phyloP scores from a whole-genome alignment of 2,329 filamentous ascomycete genomes.

The Fusarium sp. region DNA sequence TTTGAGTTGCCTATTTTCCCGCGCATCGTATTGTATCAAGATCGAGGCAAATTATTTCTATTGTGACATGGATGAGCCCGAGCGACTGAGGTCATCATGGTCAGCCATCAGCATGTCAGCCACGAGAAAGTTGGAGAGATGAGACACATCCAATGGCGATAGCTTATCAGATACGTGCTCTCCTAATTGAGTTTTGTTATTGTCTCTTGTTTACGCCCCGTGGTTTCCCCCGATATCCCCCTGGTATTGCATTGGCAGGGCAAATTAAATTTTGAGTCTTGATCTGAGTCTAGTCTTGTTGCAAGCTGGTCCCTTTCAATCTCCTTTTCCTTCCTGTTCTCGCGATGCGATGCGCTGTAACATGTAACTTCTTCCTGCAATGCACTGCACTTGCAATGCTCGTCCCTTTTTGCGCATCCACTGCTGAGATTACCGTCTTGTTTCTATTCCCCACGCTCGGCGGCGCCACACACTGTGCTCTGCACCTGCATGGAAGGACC shows the following conservation, averaged over 20 bases:
- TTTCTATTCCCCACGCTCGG: constrained; percentile 50
- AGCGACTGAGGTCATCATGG: constrained; percentile 22
- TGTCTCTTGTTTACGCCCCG: constrained; percentile 27
- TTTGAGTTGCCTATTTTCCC: not conserved
- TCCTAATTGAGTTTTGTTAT: constrained; percentile 29
- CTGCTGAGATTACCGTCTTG: constrained; percentile 50
- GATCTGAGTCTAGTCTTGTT: constrained; percentile 22
- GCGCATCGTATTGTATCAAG: constrained; percentile 23
- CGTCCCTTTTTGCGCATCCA: constrained; percentile 29
- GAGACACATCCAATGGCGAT: constrained; percentile 20
- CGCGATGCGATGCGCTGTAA: not conserved
- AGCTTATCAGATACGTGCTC: constrained; percentile 8
- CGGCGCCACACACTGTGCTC: constrained; percentile 46
- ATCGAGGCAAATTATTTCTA: constrained; percentile 27
- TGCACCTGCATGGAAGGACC: constrained; percentile 44
- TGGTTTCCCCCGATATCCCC: constrained; percentile 16
- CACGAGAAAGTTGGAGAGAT: constrained; percentile 23
- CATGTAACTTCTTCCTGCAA: not conserved
- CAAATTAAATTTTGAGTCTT: constrained; percentile 21
- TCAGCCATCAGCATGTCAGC: constrained; percentile 40
- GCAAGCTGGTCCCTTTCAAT: constrained; percentile 20
- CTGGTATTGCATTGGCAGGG: constrained; percentile 18
- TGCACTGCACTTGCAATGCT: constrained; percentile 16
- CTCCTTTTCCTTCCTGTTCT: constrained; percentile 18
- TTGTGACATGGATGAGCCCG: constrained; percentile 26